Percentiles rank a stretch among this genome's conserved stretches.
These are phyloP conservation scores for Elymus sibiricus DNA, from an alignment of 176 grass and related monocot genomes.

Conservation along the genomic window DNA sequence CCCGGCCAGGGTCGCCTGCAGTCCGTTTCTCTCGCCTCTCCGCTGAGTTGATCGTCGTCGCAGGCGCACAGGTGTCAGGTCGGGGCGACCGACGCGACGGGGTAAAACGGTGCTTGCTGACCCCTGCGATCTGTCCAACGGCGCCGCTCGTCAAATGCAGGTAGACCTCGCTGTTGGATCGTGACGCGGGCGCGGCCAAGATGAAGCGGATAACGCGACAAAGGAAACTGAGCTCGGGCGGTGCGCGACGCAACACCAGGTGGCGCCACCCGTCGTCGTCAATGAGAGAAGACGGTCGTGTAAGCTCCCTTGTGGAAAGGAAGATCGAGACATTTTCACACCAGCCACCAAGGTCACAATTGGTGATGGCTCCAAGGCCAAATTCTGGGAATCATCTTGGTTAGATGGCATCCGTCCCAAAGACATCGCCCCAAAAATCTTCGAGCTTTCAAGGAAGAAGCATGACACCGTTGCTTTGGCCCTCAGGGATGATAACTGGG, in stretches of 20 bases:
- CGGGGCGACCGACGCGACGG: neutral
- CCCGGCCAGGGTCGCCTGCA: neutral
- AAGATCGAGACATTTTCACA: too few species aligned
- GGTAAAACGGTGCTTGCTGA: neutral
- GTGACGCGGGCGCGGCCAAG: neutral
- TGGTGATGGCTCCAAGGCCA: too few species aligned
- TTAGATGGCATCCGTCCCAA: too few species aligned
- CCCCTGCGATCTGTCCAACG: neutral
- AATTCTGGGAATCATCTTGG: too few species aligned
- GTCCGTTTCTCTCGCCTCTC: too few species aligned
- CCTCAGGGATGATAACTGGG: too few species aligned
- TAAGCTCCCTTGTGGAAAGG: too few species aligned
- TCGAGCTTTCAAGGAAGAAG: too few species aligned
- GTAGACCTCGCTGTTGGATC: neutral
- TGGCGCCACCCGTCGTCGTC: neutral
- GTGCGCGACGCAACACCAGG: neutral
- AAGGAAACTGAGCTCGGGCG: neutral
- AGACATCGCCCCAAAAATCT: too few species aligned
- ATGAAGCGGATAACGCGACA: neutral
- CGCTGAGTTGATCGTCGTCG: neutral
- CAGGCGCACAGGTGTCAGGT: neutral
- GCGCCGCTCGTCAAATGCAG: slow-evolving; percentile 5
- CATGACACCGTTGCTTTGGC: too few species aligned
- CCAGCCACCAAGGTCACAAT: too few species aligned
- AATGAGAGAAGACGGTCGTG: neutral